These are phyloP conservation scores for Phytophthora tentaculata DNA, from an alignment of 352 stramenopile genomes.

Conservation along the genomic window DNA sequence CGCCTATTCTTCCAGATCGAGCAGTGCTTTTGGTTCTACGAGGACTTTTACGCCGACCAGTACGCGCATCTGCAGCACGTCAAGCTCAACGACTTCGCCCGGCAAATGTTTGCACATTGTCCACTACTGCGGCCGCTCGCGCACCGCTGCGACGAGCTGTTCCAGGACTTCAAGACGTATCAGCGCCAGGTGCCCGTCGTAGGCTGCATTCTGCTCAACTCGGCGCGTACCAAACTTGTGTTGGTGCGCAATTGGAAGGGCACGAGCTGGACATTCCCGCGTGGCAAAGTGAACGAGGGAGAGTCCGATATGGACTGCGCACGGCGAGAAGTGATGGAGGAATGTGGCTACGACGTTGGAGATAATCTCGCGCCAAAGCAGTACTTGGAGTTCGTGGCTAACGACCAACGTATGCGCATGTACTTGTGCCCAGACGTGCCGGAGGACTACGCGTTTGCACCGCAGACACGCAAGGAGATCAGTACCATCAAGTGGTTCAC, in stretches of 20 bases:
- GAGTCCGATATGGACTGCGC: slow-evolving; percentile 91
- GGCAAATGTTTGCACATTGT: slow-evolving; percentile 93
- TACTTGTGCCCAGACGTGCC: slow-evolving; percentile 93
- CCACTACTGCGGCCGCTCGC: slow-evolving; percentile 84
- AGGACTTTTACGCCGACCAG: slow-evolving; percentile 95
- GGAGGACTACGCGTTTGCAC: slow-evolving; percentile 92
- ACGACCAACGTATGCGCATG: slow-evolving; percentile 92
- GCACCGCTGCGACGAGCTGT: slow-evolving; percentile 92
- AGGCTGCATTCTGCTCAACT: slow-evolving; percentile 94
- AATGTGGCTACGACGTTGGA: slow-evolving; percentile 91
- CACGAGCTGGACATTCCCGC: slow-evolving; percentile 92
- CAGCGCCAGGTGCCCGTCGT: slow-evolving; percentile 95
- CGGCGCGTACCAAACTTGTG: slow-evolving; percentile 84
- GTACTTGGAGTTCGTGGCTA: slow-evolving; percentile 85
- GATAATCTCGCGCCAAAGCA: slow-evolving; percentile 82
- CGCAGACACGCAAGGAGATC: slow-evolving; percentile 96
- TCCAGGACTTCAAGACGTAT: slow-evolving; percentile 94
- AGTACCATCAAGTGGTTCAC: slow-evolving; percentile 92
- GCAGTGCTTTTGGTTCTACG: slow-evolving; percentile 98
- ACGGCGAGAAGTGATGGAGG: slow-evolving; percentile 91
- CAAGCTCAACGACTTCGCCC: slow-evolving; percentile 94
- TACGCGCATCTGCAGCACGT: slow-evolving; percentile 87
- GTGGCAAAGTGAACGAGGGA: slow-evolving; percentile 94
- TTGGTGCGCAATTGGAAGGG: slow-evolving; percentile 93
- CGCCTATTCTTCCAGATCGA: slow-evolving; percentile 98